Percentiles rank a stretch among this genome's conserved stretches.
phyloP scores from a whole-genome alignment of 75 land plant genomes.

The Azolla pinnata region DNA sequence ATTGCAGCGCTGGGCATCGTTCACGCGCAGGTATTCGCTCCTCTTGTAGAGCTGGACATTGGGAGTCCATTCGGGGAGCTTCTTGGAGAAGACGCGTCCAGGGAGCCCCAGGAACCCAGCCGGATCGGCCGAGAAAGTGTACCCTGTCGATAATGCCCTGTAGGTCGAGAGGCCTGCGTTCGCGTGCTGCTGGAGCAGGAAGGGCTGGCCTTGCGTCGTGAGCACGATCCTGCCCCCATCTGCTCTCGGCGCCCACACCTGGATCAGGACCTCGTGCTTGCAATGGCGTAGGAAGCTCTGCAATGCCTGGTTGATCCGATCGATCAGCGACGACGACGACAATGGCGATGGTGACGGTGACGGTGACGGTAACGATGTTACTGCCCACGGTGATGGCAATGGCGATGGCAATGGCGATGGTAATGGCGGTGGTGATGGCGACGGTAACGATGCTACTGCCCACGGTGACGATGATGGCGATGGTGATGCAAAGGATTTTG shows the following conservation, averaged over 20 bases:
- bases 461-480: background rate
- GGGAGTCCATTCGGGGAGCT: constrained; percentile 89
- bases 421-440: too few species aligned
- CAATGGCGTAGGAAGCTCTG: constrained; percentile 17
- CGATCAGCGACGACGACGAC: background rate
- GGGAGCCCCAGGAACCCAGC: constrained; percentile 48
- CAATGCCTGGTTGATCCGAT: constrained; percentile 14
- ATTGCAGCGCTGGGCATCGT: constrained; percentile 47
- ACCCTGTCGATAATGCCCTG: constrained; percentile 48
- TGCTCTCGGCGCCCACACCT: constrained; percentile 72
- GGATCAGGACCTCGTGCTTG: constrained; percentile 44
- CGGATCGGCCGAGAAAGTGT: constrained; percentile 48
- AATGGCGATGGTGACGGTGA: background rate
- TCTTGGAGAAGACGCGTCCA: constrained; percentile 63
- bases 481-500: background rate
- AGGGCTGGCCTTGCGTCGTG: constrained; percentile 73
- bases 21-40: constrained; percentile 56
- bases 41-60: constrained; percentile 66
- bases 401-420: background rate
- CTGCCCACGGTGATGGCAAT: background rate
- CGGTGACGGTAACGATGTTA: background rate
- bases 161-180: constrained; percentile 38
- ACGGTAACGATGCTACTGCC: background rate
- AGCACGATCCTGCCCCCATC: constrained; percentile 31
- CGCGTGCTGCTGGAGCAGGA: constrained; percentile 33